Percentiles rank a stretch among this genome's conserved stretches.
These are phyloP conservation scores for Tubosaeta sp. DNA, from an alignment of 768 basidiomycete genomes.

Conservation along the genomic window DNA sequence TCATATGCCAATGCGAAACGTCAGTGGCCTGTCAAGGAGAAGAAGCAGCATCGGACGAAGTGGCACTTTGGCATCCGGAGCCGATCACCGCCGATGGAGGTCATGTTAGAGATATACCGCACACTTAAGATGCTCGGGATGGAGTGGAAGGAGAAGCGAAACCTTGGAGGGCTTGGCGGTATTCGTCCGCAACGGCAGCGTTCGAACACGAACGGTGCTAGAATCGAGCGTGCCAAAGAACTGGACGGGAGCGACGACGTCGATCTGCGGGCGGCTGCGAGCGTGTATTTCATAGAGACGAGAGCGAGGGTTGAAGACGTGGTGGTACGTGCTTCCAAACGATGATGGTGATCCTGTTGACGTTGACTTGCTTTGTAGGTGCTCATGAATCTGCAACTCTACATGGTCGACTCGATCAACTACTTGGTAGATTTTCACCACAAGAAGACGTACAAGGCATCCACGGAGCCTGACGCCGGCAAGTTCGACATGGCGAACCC, in stretches of 20 bases:
- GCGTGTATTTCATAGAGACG: conserved; percentile 93
- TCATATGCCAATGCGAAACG: conserved; percentile 55
- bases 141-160: conserved; percentile 96
- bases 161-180: conserved; percentile 68
- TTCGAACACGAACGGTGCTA: conserved; percentile 33
- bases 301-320: conserved; percentile 86
- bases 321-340: conserved; percentile 58
- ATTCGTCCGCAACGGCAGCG: conserved; percentile 31
- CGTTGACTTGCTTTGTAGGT: conserved; percentile 45
- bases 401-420: conserved; percentile 93
- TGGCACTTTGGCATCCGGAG: conserved; percentile 99
- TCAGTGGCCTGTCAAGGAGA: conserved; percentile 48
- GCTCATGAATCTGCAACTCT: conserved; percentile 95
- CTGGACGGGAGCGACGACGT: conserved; percentile 56
- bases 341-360: background rate
- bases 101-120: conserved; percentile 97
- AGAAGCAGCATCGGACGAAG: conserved; percentile 75
- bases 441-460: conserved; percentile 87
- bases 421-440: conserved; percentile 99
- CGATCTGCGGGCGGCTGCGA: conserved; percentile 64
- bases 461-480: conserved; percentile 59
- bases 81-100: conserved; percentile 94
- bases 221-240: conserved; percentile 59
- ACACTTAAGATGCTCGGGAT: conserved; percentile 87
- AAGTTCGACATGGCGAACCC: conserved; percentile 60